Conservation (phyloP, 106 monocot species). For the Acorus calamus region DNA sequence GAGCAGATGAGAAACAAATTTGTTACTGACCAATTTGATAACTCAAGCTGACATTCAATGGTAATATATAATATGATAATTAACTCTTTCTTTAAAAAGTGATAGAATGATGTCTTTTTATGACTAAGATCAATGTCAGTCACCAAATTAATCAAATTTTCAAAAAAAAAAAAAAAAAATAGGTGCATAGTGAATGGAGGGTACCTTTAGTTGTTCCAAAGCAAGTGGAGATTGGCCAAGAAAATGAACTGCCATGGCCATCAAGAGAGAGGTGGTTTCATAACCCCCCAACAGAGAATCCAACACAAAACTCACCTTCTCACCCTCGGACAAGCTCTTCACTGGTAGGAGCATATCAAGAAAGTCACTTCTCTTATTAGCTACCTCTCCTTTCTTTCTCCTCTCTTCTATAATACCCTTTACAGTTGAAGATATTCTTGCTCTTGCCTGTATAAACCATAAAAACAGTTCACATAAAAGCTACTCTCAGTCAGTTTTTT, state of each 20-base stretch:
- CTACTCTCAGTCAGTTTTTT: no score
- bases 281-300: conserved; percentile 73
- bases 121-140: no score
- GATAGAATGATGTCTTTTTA: no score
- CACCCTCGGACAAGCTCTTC: conserved; percentile 49
- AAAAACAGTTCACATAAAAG: no score
- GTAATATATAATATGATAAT: no score
- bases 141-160: neutral
- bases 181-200: neutral
- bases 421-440: conserved; percentile 52
- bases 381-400: conserved; percentile 25
- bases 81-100: no score
- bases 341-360: conserved; percentile 60
- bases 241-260: conserved; percentile 68
- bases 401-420: conserved; percentile 60
- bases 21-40: no score
- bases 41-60: no score
- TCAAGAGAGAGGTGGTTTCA: conserved; percentile 73
- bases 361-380: conserved; percentile 32
- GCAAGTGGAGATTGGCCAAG: conserved; percentile 52
- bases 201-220: conserved; percentile 51
- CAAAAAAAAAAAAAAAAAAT: neutral
- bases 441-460: conserved; percentile 56
- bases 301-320: conserved; percentile 78
- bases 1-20: neutral